Conservation (phyloP, 345 rosid species). For the Turritis glabra region DNA sequence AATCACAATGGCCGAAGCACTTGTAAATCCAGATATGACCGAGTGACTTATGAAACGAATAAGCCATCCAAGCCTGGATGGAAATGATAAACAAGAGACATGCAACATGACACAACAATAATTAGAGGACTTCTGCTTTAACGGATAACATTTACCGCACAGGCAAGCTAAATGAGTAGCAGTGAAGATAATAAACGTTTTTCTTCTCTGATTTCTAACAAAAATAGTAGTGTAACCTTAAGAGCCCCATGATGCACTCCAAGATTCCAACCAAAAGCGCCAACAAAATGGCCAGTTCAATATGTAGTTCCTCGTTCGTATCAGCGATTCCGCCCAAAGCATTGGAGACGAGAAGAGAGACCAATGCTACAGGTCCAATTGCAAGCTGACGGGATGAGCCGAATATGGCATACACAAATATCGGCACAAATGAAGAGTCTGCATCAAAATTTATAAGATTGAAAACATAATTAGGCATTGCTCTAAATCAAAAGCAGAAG, state of each 20-base stretch:
- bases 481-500: background rate
- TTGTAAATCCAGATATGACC: slow-evolving; percentile 97
- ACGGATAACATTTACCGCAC: background rate
- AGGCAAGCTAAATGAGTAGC: background rate
- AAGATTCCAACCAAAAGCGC: slow-evolving; percentile 92
- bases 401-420: slow-evolving; percentile 81
- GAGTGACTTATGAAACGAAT: slow-evolving; percentile 99
- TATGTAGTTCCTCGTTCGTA: slow-evolving; percentile 68
- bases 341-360: slow-evolving; percentile 95
- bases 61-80: slow-evolving; percentile 95
- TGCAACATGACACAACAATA: background rate
- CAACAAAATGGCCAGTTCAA: slow-evolving; percentile 88
- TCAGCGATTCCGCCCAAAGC: slow-evolving; percentile 68
- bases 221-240: slow-evolving; percentile 55
- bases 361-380: slow-evolving; percentile 98
- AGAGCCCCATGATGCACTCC: slow-evolving; percentile 92
- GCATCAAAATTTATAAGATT: slow-evolving; percentile 40
- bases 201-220: background rate
- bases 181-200: background rate
- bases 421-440: slow-evolving; percentile 94
- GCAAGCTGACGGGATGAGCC: slow-evolving; percentile 99
- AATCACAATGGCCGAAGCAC: slow-evolving; percentile 94
- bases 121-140: background rate
- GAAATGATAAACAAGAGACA: slow-evolving; percentile 9
- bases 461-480: background rate